Evolutionary conservation across 768 basidiomycete genomes (phyloP).

Genomic region (Amanita brunnescens): DNA sequence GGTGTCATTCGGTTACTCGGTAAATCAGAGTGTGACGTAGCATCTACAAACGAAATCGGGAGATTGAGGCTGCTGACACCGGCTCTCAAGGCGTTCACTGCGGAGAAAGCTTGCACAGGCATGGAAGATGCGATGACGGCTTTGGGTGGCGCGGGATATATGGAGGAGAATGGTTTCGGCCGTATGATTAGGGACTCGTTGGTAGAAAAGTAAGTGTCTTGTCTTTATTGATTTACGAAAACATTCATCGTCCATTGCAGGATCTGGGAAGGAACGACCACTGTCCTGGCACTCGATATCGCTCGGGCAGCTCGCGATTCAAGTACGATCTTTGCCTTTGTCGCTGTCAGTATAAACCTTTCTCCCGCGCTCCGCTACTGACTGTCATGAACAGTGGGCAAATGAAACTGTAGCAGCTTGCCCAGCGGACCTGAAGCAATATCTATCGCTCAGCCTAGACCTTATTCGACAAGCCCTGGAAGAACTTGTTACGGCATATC

Average conservation of each 20-base stretch:
- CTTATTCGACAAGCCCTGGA: constrained; percentile 31
- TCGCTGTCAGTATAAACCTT: constrained; percentile 30
- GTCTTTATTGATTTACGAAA: not conserved
- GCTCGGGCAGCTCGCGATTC: constrained; percentile 44
- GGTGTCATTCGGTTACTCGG: constrained; percentile 53
- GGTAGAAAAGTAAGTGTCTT: constrained; percentile 50
- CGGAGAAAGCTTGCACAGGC: constrained; percentile 51
- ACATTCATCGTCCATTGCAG: constrained; percentile 16
- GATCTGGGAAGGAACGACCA: constrained; percentile 75
- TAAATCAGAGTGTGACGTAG: constrained; percentile 47
- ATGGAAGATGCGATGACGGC: constrained; percentile 72
- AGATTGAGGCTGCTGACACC: constrained; percentile 61
- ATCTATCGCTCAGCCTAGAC: constrained; percentile 20
- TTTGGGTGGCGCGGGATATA: constrained; percentile 73
- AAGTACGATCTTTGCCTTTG: constrained; percentile 35
- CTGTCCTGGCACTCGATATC: constrained; percentile 62
- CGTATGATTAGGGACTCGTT: constrained; percentile 58
- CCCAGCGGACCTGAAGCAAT: constrained; percentile 23
- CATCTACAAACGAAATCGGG: constrained; percentile 37
- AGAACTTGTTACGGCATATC: constrained; percentile 32
- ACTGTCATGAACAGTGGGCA: constrained; percentile 41
- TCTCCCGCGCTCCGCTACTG: not conserved
- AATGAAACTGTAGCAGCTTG: constrained; percentile 31
- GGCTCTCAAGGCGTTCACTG: constrained; percentile 59
- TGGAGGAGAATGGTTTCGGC: constrained; percentile 73